Percentiles rank a stretch among this genome's conserved stretches.
Conservation (phyloP, 495 filamentous ascomycete species). For the Aspergillus biplanus region DNA sequence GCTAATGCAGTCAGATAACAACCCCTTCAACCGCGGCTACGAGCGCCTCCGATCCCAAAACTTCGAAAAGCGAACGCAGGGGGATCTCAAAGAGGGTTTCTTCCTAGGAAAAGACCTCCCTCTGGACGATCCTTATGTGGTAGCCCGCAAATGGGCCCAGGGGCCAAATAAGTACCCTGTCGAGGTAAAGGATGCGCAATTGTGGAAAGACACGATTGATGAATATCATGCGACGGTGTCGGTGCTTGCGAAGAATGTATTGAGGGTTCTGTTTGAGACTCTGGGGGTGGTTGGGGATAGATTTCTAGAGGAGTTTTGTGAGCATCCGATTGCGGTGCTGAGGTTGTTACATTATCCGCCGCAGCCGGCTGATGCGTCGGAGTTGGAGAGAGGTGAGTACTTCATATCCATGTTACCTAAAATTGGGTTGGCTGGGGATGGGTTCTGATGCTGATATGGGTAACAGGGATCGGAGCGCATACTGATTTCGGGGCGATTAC, state of each 20-base stretch:
- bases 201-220: conserved; percentile 36
- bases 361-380: conserved; percentile 37
- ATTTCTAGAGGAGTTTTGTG: conserved; percentile 42
- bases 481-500: conserved; percentile 56
- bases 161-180: conserved; percentile 53
- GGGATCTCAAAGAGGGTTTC: conserved; percentile 53
- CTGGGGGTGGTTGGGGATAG: conserved; percentile 38
- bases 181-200: conserved; percentile 33
- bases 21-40: conserved; percentile 42
- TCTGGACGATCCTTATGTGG: conserved; percentile 33
- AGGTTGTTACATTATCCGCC: conserved; percentile 53
- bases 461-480: conserved; percentile 50
- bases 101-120: conserved; percentile 46
- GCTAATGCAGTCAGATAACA: conserved; percentile 19
- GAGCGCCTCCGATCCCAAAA: conserved; percentile 46
- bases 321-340: conserved; percentile 38
- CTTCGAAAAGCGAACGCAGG: conserved; percentile 39
- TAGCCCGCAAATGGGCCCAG: conserved; percentile 35
- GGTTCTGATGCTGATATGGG: neutral
- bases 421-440: neutral
- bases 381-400: conserved; percentile 20
- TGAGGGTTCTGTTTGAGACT: conserved; percentile 40
- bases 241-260: conserved; percentile 39
- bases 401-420: neutral
- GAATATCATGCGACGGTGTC: conserved; percentile 36